Conservation (phyloP, 148 eudicot genomes). For the Spergularia marina region DNA sequence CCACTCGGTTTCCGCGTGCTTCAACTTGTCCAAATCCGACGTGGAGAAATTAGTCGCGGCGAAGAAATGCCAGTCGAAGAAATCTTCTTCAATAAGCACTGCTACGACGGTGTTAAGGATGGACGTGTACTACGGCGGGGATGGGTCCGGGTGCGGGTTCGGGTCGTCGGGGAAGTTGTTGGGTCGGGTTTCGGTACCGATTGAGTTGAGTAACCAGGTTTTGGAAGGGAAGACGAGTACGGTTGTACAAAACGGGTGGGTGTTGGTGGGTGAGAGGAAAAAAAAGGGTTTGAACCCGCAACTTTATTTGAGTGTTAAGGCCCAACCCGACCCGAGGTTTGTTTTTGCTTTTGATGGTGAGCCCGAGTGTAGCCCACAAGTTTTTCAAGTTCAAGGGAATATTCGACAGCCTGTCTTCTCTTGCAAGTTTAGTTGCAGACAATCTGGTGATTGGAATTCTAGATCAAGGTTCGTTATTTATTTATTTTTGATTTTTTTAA, state of each 20-base stretch:
- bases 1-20: conserved; percentile 42
- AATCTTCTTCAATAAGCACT: not conserved
- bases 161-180: conserved; percentile 49
- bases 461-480: conserved; percentile 49
- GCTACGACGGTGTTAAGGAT: conserved; percentile 32
- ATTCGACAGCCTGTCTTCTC: conserved; percentile 80
- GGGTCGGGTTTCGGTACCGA: conserved; percentile 44
- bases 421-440: conserved; percentile 76
- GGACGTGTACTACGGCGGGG: conserved; percentile 28
- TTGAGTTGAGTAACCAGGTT: conserved; percentile 39
- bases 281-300: conserved; percentile 22
- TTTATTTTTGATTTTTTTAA: not conserved
- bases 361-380: conserved; percentile 93
- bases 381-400: conserved; percentile 83
- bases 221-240: conserved; percentile 30
- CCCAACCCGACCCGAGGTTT: conserved; percentile 85
- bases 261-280: conserved; percentile 33
- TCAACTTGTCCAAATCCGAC: conserved; percentile 50
- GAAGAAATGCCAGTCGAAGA: conserved; percentile 13
- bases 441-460: conserved; percentile 45
- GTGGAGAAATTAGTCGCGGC: conserved; percentile 34
- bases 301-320: conserved; percentile 59
- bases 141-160: conserved; percentile 25
- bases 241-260: conserved; percentile 78
- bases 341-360: conserved; percentile 83